Percentiles rank a stretch among this genome's conserved stretches.
phyloP scores from a whole-genome alignment of 148 eudicot species.

The Suaeda aralocaspica region DNA sequence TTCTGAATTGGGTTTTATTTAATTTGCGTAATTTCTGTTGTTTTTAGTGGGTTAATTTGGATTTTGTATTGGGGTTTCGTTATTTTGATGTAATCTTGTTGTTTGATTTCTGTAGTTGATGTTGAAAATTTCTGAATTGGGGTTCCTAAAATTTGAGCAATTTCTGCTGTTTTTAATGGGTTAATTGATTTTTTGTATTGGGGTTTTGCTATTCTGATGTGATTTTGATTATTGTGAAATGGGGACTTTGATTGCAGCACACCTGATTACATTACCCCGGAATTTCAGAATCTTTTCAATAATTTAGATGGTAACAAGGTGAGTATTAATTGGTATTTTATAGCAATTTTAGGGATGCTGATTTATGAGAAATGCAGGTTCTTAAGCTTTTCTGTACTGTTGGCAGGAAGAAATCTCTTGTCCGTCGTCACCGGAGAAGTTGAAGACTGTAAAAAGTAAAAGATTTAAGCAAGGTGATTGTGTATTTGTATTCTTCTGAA shows the following conservation, averaged over 20 bases:
- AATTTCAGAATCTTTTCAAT: conserved; percentile 46
- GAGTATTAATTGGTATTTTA: not conserved
- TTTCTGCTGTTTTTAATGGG: no score
- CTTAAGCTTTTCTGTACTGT: conserved; percentile 1
- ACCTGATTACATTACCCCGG: conserved; percentile 91
- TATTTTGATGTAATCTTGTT: no score
- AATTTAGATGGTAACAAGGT: conserved; percentile 60
- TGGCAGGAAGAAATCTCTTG: conserved; percentile 60
- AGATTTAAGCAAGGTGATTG: conserved; percentile 52
- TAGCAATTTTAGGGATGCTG: not conserved
- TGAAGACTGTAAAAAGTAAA: conserved; percentile 52
- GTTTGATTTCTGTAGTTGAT: no score
- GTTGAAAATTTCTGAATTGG: no score
- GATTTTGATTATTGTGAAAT: not conserved
- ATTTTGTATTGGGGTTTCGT: no score
- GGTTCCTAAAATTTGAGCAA: no score
- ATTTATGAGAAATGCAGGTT: not conserved
- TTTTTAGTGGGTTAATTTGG: no score
- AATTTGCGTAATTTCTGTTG: no score
- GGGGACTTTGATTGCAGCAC: conserved; percentile 49
- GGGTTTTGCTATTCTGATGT: not conserved
- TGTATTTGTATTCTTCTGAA: conserved; percentile 23
- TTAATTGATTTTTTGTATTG: not conserved
- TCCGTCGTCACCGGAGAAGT: conserved; percentile 80
- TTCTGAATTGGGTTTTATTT: no score